phyloP scores from a whole-genome alignment of 208 protist genomes.

The Wallacemonas sp. region DNA sequence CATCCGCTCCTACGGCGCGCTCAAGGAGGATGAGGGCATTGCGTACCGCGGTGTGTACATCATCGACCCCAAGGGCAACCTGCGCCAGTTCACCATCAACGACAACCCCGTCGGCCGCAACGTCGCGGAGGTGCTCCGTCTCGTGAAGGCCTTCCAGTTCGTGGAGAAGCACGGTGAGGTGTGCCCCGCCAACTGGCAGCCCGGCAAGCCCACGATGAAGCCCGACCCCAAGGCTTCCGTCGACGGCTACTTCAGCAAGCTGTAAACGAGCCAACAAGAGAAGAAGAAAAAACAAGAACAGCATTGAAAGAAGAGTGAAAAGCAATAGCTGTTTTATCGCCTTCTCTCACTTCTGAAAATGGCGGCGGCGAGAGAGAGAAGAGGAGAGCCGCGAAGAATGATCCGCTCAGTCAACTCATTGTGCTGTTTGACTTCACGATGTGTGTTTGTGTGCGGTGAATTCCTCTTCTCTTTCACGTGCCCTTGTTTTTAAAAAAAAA shows the following conservation, averaged over 20 bases:
- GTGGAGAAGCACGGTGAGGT: constrained; percentile 94
- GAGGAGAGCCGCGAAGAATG: too few relatives aligned
- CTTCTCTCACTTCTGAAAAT: too few relatives aligned
- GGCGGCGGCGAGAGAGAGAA: too few relatives aligned
- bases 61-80: constrained; percentile 91
- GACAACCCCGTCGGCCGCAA: constrained; percentile 95
- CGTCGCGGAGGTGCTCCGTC: constrained; percentile 94
- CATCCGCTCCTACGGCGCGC: constrained; percentile 89
- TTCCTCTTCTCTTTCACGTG: too few relatives aligned
- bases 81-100: constrained; percentile 94
- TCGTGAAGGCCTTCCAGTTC: constrained; percentile 96
- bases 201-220: constrained; percentile 91
- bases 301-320: too few relatives aligned
- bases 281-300: too few relatives aligned
- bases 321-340: too few relatives aligned
- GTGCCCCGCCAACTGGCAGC: constrained; percentile 95
- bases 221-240: constrained; percentile 88
- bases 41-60: constrained; percentile 95
- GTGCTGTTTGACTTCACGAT: neutral
- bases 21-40: constrained; percentile 90
- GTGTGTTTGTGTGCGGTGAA: too few relatives aligned
- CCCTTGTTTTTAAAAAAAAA: too few relatives aligned
- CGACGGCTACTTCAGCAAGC: constrained; percentile 87
- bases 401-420: too few relatives aligned
- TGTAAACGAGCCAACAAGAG: too few relatives aligned